A percentile compares a stretch with the other conserved stretches of the same genome.
Evolutionary conservation across 805 yeast genomes (phyloP).

Genomic region (Nakazawaea laoshanensis): DNA sequence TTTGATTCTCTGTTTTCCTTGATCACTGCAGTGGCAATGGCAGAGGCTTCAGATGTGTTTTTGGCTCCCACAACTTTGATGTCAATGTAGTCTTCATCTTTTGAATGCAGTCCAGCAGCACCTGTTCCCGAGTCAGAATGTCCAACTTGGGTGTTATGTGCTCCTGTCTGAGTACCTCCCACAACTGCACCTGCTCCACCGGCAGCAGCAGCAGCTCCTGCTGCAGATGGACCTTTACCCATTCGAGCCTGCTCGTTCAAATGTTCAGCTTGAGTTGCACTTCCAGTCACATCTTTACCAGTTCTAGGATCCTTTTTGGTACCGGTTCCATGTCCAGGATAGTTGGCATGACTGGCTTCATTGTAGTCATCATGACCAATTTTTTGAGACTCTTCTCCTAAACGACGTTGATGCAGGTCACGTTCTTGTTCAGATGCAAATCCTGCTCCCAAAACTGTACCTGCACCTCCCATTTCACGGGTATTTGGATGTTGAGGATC

Average conservation of each 20-base stretch:
- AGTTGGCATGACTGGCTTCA: background rate
- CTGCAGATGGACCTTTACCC: slow-evolving; percentile 7
- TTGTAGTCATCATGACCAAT: slow-evolving; percentile 2
- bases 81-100: slow-evolving; percentile 6
- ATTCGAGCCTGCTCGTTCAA: slow-evolving; percentile 8
- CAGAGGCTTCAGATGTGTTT: slow-evolving; percentile 12
- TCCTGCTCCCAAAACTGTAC: slow-evolving; percentile 3
- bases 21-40: slow-evolving; percentile 11
- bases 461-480: slow-evolving; percentile 3
- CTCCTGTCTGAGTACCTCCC: background rate
- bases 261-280: slow-evolving; percentile 3
- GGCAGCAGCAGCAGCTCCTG: slow-evolving; percentile 13
- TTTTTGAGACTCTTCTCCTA: slow-evolving; percentile 1
- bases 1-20: slow-evolving; percentile 5
- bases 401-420: slow-evolving; percentile 4
- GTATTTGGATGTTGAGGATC: slow-evolving; percentile 9
- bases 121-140: slow-evolving; percentile 6
- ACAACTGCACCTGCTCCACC: slow-evolving; percentile 10
- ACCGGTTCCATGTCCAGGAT: slow-evolving; percentile 6
- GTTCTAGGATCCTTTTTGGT: slow-evolving; percentile 9
- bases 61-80: slow-evolving; percentile 13
- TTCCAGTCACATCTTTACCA: slow-evolving; percentile 10
- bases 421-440: slow-evolving; percentile 6
- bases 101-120: slow-evolving; percentile 2
- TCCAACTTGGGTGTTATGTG: background rate